Conservation (phyloP, 1,139 yeast genomes). For the Entelexis paramagnoliae region DNA sequence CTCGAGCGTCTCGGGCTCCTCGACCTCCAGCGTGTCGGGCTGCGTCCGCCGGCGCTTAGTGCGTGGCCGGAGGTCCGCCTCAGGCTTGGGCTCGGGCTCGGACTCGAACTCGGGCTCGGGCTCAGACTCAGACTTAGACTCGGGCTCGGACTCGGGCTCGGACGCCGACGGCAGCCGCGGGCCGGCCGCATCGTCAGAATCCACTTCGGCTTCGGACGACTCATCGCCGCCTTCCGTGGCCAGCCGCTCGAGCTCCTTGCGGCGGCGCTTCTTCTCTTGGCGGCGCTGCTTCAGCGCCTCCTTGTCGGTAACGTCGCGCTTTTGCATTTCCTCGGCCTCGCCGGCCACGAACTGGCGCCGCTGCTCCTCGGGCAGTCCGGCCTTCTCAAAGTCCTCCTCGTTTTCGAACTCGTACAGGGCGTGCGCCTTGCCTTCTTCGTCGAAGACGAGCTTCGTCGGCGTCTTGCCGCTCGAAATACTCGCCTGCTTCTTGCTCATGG, state of each 20-base stretch:
- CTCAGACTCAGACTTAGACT: neutral
- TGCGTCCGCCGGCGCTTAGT: conserved; percentile 9
- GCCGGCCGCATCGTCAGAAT: conserved; percentile 10
- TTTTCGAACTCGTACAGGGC: conserved; percentile 83
- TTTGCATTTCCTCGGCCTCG: conserved; percentile 59
- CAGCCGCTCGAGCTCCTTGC: conserved; percentile 65
- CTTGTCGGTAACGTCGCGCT: conserved; percentile 70
- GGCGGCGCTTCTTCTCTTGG: conserved; percentile 78
- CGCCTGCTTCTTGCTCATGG: conserved; percentile 70
- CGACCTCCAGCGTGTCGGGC: conserved; percentile 48
- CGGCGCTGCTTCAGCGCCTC: conserved; percentile 69
- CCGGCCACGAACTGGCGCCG: conserved; percentile 54
- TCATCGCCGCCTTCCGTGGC: conserved; percentile 40
- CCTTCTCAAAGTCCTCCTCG: conserved; percentile 71
- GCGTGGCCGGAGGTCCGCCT: neutral
- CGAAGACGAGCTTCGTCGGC: conserved; percentile 74
- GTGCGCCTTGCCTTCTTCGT: conserved; percentile 88
- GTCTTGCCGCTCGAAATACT: conserved; percentile 42
- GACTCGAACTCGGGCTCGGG: conserved; percentile 13
- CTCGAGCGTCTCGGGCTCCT: conserved; percentile 81
- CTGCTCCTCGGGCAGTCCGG: conserved; percentile 64
- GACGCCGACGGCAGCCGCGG: conserved; percentile 1
- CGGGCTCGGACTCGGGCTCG: conserved; percentile 9
- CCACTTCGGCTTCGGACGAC: conserved; percentile 23
- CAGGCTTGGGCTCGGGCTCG: neutral